phyloP scores from a whole-genome alignment of 441 rosid genomes.

The Populus hybrid region DNA sequence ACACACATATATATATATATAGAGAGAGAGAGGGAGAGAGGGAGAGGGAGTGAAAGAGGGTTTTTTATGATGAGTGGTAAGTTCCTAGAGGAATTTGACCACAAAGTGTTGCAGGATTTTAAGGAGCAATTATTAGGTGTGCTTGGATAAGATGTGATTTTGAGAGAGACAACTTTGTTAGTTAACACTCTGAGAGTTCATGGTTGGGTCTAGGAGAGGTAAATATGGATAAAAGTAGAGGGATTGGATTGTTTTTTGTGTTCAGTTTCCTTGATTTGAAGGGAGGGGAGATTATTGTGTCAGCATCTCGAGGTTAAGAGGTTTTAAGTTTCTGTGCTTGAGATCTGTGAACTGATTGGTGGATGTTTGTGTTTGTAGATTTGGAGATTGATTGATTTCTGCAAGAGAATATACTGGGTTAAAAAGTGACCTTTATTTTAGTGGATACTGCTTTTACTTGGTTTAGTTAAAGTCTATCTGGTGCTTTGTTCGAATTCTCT shows the following conservation, averaged over 20 bases:
- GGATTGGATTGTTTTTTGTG: not conserved
- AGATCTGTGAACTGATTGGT: conserved; percentile 5
- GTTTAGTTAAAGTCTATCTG: conserved; percentile 3
- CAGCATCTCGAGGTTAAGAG: not conserved
- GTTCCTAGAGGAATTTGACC: not conserved
- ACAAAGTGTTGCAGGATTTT: not conserved
- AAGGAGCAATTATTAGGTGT: not conserved
- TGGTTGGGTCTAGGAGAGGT: not conserved
- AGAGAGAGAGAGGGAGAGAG: not conserved
- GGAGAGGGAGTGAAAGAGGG: not conserved
- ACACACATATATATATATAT: not conserved
- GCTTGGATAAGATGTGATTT: not conserved
- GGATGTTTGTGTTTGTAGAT: not conserved
- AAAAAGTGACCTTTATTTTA: conserved; percentile 11
- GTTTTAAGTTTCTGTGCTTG: not conserved
- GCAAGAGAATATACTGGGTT: conserved; percentile 13
- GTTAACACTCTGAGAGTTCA: not conserved
- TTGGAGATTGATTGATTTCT: conserved; percentile 5
- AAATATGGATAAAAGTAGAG: not conserved
- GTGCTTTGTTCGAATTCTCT: conserved; percentile 2
- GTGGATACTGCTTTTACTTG: not conserved
- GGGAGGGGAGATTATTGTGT: not conserved
- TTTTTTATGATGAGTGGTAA: not conserved
- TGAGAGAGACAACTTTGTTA: not conserved
- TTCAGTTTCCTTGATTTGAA: not conserved